Evolutionary conservation across 2,329 filamentous ascomycete genomes (phyloP).

Genomic region (Aphanoascus verrucosus): DNA sequence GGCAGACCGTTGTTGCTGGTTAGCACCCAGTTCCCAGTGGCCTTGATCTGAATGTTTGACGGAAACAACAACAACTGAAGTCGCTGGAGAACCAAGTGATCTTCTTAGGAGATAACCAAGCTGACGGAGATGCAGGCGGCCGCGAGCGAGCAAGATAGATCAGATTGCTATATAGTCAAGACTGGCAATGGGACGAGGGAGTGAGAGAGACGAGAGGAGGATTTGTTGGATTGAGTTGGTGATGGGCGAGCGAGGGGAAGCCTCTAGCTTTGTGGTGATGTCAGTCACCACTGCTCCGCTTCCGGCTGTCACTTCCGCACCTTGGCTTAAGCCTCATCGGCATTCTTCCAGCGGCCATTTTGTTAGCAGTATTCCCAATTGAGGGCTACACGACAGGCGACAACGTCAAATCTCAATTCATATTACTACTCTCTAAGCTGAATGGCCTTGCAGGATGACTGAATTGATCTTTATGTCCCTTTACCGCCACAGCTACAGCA

Average conservation of each 20-base stretch:
- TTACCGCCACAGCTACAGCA: too few relatives aligned
- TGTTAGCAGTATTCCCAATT: too few relatives aligned
- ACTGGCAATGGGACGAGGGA: background rate
- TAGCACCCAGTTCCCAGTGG: too few relatives aligned
- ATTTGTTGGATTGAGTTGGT: background rate
- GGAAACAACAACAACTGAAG: too few relatives aligned
- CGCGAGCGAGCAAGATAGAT: conserved; percentile 9
- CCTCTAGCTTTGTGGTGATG: conserved; percentile 10
- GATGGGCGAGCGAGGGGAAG: background rate
- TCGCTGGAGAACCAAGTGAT: background rate
- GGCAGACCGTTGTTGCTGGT: background rate
- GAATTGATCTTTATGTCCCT: too few relatives aligned
- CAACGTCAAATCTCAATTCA: too few relatives aligned
- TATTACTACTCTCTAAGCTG: too few relatives aligned
- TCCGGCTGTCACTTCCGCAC: background rate
- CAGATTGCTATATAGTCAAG: conserved; percentile 3
- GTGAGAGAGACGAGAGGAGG: background rate
- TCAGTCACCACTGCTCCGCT: conserved; percentile 3
- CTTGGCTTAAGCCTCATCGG: too few relatives aligned
- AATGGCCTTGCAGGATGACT: too few relatives aligned
- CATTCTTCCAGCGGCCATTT: too few relatives aligned
- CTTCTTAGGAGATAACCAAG: background rate
- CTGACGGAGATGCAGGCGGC: background rate
- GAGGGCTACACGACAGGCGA: too few relatives aligned
- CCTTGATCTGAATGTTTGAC: too few relatives aligned